Conservation (phyloP, 2,329 filamentous ascomycete genomes). For the Botrytis elliptica region DNA sequence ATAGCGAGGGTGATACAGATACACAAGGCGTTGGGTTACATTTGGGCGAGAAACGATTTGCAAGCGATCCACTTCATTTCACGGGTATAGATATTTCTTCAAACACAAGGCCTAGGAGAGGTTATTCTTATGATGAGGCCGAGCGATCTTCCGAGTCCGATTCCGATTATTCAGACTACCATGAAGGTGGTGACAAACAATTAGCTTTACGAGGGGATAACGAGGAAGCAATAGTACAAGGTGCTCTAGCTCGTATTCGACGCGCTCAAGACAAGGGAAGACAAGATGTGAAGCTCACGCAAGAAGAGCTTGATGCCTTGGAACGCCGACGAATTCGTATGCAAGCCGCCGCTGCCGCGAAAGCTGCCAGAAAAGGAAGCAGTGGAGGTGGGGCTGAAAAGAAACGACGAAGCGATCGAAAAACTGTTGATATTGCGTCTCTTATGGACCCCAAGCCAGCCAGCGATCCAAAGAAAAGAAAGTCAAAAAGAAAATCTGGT, state of each 20-base stretch:
- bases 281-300: slow-evolving; percentile 74
- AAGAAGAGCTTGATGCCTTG: slow-evolving; percentile 77
- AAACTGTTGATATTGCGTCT: slow-evolving; percentile 33
- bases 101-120: slow-evolving; percentile 30
- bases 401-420: slow-evolving; percentile 32
- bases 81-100: slow-evolving; percentile 58
- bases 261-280: slow-evolving; percentile 74
- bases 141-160: slow-evolving; percentile 40
- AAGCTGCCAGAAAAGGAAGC: slow-evolving; percentile 29
- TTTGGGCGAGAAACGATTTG: slow-evolving; percentile 50
- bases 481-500: slow-evolving; percentile 37
- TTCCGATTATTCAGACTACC: slow-evolving; percentile 48
- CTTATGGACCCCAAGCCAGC: slow-evolving; percentile 25
- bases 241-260: slow-evolving; percentile 76
- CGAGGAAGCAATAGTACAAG: slow-evolving; percentile 74
- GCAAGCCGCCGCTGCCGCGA: slow-evolving; percentile 34
- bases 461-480: slow-evolving; percentile 32
- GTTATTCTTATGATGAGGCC: slow-evolving; percentile 44
- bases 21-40: slow-evolving; percentile 54
- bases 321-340: slow-evolving; percentile 65
- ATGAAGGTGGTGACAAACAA: slow-evolving; percentile 52
- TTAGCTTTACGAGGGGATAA: slow-evolving; percentile 56
- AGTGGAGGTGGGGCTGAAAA: slow-evolving; percentile 35
- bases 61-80: slow-evolving; percentile 60
- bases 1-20: slow-evolving; percentile 53